Base-by-base conservation (phyloP, 179 eudicot species). In the Vitellaria paradoxa region DNA sequence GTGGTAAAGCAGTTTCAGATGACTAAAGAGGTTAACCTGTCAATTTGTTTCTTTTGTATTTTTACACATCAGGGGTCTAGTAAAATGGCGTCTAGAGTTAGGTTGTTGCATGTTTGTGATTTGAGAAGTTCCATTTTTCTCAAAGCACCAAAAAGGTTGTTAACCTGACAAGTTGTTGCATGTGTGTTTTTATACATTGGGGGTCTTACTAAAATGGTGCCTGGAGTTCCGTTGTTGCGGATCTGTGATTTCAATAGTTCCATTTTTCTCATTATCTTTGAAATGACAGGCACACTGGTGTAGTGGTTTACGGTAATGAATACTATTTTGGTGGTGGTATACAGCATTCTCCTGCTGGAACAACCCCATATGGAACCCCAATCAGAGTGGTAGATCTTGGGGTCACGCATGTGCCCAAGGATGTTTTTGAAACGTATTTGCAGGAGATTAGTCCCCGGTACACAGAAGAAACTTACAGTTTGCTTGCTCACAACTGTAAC, bases 271-370 rank as follows among this genome's bases (percentile, higher is more conserved):
- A 30, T 30, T 55, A 3, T 12, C 14, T 24, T 42, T 65, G 65
- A 60, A 65, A 24, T 65, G 55, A 46, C 85, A 96, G 99, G 99
- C 98, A 96, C 82, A 96, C 99, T 0, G 99, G 99, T 72, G 57
- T 96, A 63, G 99, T 92, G 59, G 98, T 94, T 50, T 96, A 93
- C 40, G 99, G 98, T 6, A 88, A 87, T 9, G 99, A 96, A 80
- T 96, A 96, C 81, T 96, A 82, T 76, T 96, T 92, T 72, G 98
- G 99, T 45, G 98, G 96, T 76, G 99, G 99, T 76, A 90, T 96
- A 79, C 97, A 93, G 74, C 88, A 89, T 37, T 78, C 72, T 74
- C 83, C 88, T 15, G 94, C 85, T 76, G 99, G 94, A 24, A 80
- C 84, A 64, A 91, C 97, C 15, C 98, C 86, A 5, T 96, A 96